A percentile compares a stretch with the other conserved stretches of the same genome.
phyloP scores from a whole-genome alignment of 331 rosid genomes.

The Rhamnella rubrinervis region DNA sequence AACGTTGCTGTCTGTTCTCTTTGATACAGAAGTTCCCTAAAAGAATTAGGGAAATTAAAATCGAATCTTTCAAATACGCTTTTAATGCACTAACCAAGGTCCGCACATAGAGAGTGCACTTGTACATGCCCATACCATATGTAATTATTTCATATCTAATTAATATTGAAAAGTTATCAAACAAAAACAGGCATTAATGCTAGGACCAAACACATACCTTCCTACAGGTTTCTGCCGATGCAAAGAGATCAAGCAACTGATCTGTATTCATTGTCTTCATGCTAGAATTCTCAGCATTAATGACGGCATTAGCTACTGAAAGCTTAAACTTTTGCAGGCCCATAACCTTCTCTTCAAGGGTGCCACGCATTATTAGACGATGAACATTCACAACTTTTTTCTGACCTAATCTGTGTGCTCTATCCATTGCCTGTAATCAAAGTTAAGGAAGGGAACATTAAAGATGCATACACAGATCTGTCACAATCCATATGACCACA shows the following conservation, averaged over 20 bases:
- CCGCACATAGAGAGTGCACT: background rate
- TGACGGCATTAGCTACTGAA: constrained; percentile 93
- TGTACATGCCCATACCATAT: background rate
- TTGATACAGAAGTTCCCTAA: constrained; percentile 60
- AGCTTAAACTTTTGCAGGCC: constrained; percentile 85
- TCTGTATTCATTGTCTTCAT: constrained; percentile 99
- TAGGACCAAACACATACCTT: constrained; percentile 48
- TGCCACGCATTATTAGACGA: constrained; percentile 98
- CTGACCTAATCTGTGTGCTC: constrained; percentile 98
- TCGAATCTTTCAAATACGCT: background rate
- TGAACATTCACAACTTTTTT: constrained; percentile 90
- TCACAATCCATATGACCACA: too few relatives aligned
- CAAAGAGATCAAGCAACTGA: constrained; percentile 93
- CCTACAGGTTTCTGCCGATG: constrained; percentile 67
- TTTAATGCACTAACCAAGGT: background rate
- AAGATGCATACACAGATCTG: too few relatives aligned
- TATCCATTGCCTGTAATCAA: constrained; percentile 88
- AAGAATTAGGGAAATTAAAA: background rate
- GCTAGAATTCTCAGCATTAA: constrained; percentile 91
- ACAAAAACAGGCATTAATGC: background rate
- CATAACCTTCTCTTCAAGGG: constrained; percentile 97
- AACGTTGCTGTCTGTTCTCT: constrained; percentile 40
- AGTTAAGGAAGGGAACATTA: background rate
- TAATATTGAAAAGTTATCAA: background rate
- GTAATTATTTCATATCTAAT: background rate